A percentile compares a stretch with the other conserved stretches of the same genome.
phyloP scores from a whole-genome alignment of 257 asterid genomes.

The Linaria vulgaris region DNA sequence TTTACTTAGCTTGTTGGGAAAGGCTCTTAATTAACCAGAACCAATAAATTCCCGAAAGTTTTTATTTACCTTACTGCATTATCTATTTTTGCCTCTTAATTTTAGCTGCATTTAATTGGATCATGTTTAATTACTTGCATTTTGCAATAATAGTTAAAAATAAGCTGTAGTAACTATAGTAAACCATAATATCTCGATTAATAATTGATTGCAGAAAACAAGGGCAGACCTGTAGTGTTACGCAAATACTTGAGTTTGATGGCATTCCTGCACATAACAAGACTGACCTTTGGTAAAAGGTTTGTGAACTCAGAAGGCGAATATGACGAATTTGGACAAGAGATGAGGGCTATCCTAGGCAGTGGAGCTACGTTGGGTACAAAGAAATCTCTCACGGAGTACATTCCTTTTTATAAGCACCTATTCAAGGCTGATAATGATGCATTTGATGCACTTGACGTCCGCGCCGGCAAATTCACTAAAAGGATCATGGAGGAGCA shows the following conservation, averaged over 20 bases:
- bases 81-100: too few relatives aligned
- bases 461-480: constrained; percentile 49
- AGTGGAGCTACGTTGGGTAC: constrained; percentile 51
- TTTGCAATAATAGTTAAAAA: too few relatives aligned
- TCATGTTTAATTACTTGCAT: too few relatives aligned
- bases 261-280: constrained; percentile 80
- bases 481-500: constrained; percentile 85
- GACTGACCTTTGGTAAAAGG: constrained; percentile 74
- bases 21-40: too few relatives aligned
- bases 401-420: constrained; percentile 61
- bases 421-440: constrained; percentile 40
- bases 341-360: constrained; percentile 59
- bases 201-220: constrained; percentile 33
- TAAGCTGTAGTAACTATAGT: too few relatives aligned
- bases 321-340: constrained; percentile 65
- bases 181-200: background rate
- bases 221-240: constrained; percentile 54
- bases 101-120: too few relatives aligned
- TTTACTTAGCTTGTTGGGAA: too few relatives aligned
- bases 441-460: constrained; percentile 41
- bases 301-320: constrained; percentile 59
- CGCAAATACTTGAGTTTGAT: constrained; percentile 67
- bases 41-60: too few relatives aligned
- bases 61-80: too few relatives aligned
- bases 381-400: constrained; percentile 56